Conservation (phyloP, 768 basidiomycete species). For the Omphalotus guepiniiformis region DNA sequence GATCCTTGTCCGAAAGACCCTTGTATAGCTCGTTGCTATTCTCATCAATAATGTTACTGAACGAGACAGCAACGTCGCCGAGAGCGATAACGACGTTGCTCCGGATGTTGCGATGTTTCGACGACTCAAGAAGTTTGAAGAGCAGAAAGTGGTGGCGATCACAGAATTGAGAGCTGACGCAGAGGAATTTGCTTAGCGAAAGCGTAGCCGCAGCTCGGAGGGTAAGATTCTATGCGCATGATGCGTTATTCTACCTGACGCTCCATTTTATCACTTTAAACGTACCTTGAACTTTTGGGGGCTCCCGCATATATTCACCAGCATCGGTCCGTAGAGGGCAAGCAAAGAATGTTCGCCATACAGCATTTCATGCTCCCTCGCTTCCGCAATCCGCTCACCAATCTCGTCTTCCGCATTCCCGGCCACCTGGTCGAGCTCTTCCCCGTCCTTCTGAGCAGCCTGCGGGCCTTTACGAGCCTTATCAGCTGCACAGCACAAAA, state of each 20-base stretch:
- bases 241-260: too few species aligned
- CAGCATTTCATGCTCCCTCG: slow-evolving; percentile 84
- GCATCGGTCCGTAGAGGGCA: slow-evolving; percentile 82
- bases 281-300: slow-evolving; percentile 87
- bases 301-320: slow-evolving; percentile 86
- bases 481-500: slow-evolving; percentile 38
- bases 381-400: slow-evolving; percentile 80
- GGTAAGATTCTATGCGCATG: slow-evolving; percentile 82
- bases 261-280: too few species aligned
- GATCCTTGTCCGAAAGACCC: slow-evolving; percentile 81
- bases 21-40: slow-evolving; percentile 94
- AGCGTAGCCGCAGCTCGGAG: slow-evolving; percentile 85
- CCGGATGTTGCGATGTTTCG: slow-evolving; percentile 83
- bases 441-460: slow-evolving; percentile 53
- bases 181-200: slow-evolving; percentile 93
- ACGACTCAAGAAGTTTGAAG: slow-evolving; percentile 92
- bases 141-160: slow-evolving; percentile 84
- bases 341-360: slow-evolving; percentile 81
- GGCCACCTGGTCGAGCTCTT: slow-evolving; percentile 95
- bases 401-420: slow-evolving; percentile 99
- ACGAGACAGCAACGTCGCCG: slow-evolving; percentile 97
- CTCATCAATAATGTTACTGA: slow-evolving; percentile 95
- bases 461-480: slow-evolving; percentile 46
- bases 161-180: slow-evolving; percentile 91
- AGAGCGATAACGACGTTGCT: slow-evolving; percentile 97